Base-by-base conservation (phyloP, 371 early-diverging fungal genomes). In the Mucor mucedo region DNA sequence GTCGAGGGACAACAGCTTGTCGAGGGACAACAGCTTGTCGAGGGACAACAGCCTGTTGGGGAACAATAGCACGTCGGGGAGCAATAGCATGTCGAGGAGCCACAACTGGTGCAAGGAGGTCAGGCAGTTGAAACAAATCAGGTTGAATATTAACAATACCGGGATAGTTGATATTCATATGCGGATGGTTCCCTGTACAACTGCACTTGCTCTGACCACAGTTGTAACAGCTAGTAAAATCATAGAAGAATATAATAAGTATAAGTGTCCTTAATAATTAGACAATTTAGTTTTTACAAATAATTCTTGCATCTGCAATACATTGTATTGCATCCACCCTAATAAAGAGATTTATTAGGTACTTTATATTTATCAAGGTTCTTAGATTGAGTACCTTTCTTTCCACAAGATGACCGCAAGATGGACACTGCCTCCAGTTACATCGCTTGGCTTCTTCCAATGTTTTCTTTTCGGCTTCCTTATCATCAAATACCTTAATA, bases 341-440 rank as follows among this genome's bases (percentile, higher is more conserved):
- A 47, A 0, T 21, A 9, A 47, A n/a, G 42, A 13, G 6, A 42
- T 42, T 42, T 11, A 42, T 42, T 11, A 42, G 42, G 6, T 11
- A 9, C 6, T 39, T 11, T n/a, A 4, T 44, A 14, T 44, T 44
- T 44, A 14, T 44, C 44, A 44, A 44, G 16, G 14, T 8, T 41
- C n/a, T 44, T 44, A 28, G 49, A 48, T 28, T 14, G 14, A 28
- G 28, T 66, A 66, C 67, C 6, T 35, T 53, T 58, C 52, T 61
- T 14, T 69, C 65, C 14, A 61, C 57, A 33, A 69, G 47, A 13
- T 50, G n/a, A 44, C 39, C 11, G 35, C 69, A 69, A 21, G 21
- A 56, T 9, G 69, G 69, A 41, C 69, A 69, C 14, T 61, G 56
- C 10, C 48, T 33, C 69, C 69, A 69, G 0, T 30, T 9, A 5